A percentile compares a stretch with the other conserved stretches of the same genome.
These are phyloP conservation scores for Spirogloea muscicola DNA, from an alignment of 139 green algal genomes.

Conservation along the genomic window DNA sequence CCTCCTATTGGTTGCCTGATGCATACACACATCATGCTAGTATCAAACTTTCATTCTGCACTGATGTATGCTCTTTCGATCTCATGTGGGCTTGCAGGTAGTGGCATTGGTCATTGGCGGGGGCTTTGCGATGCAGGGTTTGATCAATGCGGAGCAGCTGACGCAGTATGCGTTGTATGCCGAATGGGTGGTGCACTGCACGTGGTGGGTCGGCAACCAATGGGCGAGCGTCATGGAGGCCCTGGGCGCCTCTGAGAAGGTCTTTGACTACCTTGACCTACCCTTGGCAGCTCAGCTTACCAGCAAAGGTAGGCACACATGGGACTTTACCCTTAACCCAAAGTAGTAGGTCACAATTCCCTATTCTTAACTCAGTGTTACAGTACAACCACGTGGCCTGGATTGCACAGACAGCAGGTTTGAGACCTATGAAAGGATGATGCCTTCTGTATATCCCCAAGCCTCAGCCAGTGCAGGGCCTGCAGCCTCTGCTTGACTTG, in stretches of 20 bases:
- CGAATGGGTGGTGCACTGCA: constrained; percentile 64
- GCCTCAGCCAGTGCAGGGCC: not conserved
- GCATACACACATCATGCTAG: no score
- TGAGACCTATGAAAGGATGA: no score
- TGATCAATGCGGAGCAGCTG: constrained; percentile 38
- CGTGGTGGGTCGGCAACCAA: constrained; percentile 70
- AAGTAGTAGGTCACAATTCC: no score
- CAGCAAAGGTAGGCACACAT: not conserved
- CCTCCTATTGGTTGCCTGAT: no score
- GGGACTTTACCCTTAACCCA: not conserved
- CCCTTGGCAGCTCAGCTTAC: constrained; percentile 60
- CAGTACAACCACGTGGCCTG: no score
- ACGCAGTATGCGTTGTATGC: constrained; percentile 50
- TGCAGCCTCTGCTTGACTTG: not conserved
- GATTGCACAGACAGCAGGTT: no score
- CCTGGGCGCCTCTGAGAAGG: constrained; percentile 36
- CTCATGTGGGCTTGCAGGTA: no score
- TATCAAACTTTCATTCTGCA: no score
- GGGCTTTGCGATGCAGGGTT: constrained; percentile 32
- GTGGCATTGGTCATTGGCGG: no score
- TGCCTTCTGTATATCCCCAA: not conserved
- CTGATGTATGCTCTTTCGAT: no score
- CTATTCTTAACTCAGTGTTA: no score
- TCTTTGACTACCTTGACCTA: constrained; percentile 45
- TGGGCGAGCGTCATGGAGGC: constrained; percentile 56